Evolutionary conservation across 2,329 filamentous ascomycete species (phyloP).

Genomic region (Alternaria postmessia): DNA sequence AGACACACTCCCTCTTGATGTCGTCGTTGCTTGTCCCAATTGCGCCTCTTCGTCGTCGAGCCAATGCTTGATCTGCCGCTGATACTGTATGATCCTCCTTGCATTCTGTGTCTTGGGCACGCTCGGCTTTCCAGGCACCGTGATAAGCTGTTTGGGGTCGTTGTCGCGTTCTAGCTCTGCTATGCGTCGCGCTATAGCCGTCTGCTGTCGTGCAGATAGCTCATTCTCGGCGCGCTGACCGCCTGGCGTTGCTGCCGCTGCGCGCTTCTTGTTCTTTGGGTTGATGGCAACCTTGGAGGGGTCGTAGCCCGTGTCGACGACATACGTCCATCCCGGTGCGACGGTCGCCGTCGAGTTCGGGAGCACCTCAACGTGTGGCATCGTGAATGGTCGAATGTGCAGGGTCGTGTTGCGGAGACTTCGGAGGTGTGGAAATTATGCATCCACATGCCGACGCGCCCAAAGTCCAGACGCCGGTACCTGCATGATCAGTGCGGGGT

Average conservation of each 20-base stretch:
- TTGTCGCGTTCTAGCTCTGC: conserved; percentile 81
- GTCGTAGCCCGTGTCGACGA: conserved; percentile 74
- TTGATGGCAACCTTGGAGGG: conserved; percentile 63
- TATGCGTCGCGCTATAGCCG: conserved; percentile 81
- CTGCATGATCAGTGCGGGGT: conserved; percentile 23
- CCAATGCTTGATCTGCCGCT: conserved; percentile 85
- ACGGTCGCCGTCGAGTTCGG: conserved; percentile 71
- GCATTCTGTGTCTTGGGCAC: conserved; percentile 66
- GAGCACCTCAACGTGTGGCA: conserved; percentile 82
- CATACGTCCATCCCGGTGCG: conserved; percentile 91
- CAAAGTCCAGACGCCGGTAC: conserved; percentile 7
- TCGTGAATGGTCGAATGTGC: conserved; percentile 39
- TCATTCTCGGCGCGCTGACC: conserved; percentile 60
- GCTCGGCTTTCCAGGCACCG: conserved; percentile 42
- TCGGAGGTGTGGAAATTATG: conserved; percentile 17
- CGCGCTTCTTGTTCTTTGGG: conserved; percentile 71
- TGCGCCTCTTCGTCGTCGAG: conserved; percentile 78
- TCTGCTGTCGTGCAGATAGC: conserved; percentile 80
- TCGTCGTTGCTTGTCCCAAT: conserved; percentile 57
- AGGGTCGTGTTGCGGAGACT: conserved; percentile 11
- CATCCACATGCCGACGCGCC: conserved; percentile 25
- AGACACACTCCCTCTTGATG: conserved; percentile 17
- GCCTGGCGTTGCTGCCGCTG: conserved; percentile 54
- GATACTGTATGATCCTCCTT: conserved; percentile 78
- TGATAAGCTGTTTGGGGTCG: conserved; percentile 61